Evolutionary conservation across 2,329 filamentous ascomycete genomes (phyloP).

Genomic region (Fusarium domesticum): DNA sequence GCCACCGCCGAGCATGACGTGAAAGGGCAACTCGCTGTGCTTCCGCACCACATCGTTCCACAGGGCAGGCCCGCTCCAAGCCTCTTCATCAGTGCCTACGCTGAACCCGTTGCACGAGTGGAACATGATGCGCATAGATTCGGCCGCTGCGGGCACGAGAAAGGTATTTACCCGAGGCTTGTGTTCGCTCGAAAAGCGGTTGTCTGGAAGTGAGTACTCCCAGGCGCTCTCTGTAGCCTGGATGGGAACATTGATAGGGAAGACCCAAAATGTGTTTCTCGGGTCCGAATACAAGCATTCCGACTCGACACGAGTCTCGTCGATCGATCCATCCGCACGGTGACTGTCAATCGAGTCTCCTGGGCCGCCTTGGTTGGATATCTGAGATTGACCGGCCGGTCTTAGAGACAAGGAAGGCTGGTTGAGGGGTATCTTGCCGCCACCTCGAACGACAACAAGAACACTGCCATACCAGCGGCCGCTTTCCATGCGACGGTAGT

Average conservation of each 20-base stretch:
- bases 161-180: conserved; percentile 66
- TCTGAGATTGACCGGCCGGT: conserved; percentile 33
- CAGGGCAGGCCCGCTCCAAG: conserved; percentile 84
- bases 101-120: conserved; percentile 98
- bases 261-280: conserved; percentile 87
- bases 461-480: conserved; percentile 81
- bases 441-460: conserved; percentile 74
- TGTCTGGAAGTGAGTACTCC: conserved; percentile 69
- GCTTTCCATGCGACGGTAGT: conserved; percentile 73
- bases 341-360: conserved; percentile 31
- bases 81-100: conserved; percentile 77
- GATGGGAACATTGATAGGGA: conserved; percentile 77
- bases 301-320: conserved; percentile 41
- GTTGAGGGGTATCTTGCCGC: conserved; percentile 55
- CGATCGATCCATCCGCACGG: conserved; percentile 33
- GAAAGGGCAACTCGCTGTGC: conserved; percentile 78
- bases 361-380: conserved; percentile 21
- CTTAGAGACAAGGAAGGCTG: conserved; percentile 59
- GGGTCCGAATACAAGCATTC: conserved; percentile 62
- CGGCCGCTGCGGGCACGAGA: conserved; percentile 75
- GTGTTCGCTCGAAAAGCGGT: conserved; percentile 58
- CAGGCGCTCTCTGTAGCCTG: conserved; percentile 67
- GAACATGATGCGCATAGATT: conserved; percentile 98
- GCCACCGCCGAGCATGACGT: conserved; percentile 92
- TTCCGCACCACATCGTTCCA: conserved; percentile 91